Conservation (phyloP, 2,329 filamentous ascomycete species). For the Purpureocillium lavendulum region DNA sequence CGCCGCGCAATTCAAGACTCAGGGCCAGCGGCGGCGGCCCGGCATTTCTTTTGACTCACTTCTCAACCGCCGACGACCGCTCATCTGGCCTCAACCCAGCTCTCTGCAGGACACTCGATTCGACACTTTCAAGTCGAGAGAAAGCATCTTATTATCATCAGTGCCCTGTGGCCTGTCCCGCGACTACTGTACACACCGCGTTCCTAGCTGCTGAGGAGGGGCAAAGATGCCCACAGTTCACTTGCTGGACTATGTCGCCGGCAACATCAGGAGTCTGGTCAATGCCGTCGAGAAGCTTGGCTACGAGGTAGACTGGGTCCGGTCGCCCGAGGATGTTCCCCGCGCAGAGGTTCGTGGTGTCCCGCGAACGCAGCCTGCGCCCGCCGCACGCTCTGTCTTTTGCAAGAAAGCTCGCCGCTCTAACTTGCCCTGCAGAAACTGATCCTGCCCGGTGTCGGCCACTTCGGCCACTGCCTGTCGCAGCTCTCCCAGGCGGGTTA, state of each 20-base stretch:
- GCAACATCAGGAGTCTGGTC: slow-evolving; percentile 90
- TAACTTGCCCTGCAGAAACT: slow-evolving; percentile 54
- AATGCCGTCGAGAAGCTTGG: slow-evolving; percentile 97
- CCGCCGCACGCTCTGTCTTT: neutral
- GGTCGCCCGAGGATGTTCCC: slow-evolving; percentile 71
- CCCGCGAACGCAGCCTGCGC: slow-evolving; percentile 3
- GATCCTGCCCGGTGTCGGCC: slow-evolving; percentile 91
- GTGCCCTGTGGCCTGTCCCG: too few relatives aligned
- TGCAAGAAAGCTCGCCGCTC: neutral
- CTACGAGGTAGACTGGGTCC: slow-evolving; percentile 89
- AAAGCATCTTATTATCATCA: too few relatives aligned
- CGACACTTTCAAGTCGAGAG: too few relatives aligned
- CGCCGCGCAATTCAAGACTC: too few relatives aligned
- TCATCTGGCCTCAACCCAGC: neutral
- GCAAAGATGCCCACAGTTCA: slow-evolving; percentile 66
- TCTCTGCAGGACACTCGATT: slow-evolving; percentile 2
- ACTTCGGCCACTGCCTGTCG: slow-evolving; percentile 91
- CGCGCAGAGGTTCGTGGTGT: slow-evolving; percentile 61
- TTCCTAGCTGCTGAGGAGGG: slow-evolving; percentile 7
- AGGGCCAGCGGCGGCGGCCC: too few relatives aligned
- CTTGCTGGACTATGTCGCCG: slow-evolving; percentile 82
- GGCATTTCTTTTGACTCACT: slow-evolving; percentile 1
- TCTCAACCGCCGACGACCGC: too few relatives aligned
- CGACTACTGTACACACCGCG: too few relatives aligned
- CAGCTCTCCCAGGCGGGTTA: slow-evolving; percentile 79